Evolutionary conservation across 768 basidiomycete species (phyloP).

Genomic region (Suillus subaureus): DNA sequence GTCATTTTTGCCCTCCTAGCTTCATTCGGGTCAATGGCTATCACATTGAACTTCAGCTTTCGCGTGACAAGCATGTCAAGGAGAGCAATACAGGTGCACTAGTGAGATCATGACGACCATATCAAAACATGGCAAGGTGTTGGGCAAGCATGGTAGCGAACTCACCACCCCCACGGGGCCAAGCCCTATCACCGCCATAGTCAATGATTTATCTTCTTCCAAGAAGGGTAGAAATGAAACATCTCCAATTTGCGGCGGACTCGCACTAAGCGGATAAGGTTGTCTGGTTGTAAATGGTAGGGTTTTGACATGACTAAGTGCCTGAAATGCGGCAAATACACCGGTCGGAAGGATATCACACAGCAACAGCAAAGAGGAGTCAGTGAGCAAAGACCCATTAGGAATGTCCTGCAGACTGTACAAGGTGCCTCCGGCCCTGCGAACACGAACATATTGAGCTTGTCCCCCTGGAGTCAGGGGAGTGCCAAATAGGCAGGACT

Average conservation of each 20-base stretch:
- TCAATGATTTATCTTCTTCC: conserved; percentile 52
- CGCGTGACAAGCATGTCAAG: conserved; percentile 58
- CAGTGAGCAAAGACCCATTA: conserved; percentile 54
- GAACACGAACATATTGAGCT: conserved; percentile 78
- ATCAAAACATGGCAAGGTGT: background rate
- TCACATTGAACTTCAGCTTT: conserved; percentile 51
- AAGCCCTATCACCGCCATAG: conserved; percentile 70
- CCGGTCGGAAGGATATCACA: conserved; percentile 84
- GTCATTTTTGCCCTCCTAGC: conserved; percentile 60
- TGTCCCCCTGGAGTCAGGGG: conserved; percentile 71
- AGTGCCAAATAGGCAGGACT: conserved; percentile 66
- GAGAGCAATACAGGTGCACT: conserved; percentile 66
- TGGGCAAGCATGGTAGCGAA: conserved; percentile 7
- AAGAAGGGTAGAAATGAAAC: conserved; percentile 31
- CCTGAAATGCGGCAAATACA: conserved; percentile 74
- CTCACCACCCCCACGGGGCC: conserved; percentile 76
- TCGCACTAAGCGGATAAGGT: conserved; percentile 53
- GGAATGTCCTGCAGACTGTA: conserved; percentile 58
- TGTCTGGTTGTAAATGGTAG: conserved; percentile 57
- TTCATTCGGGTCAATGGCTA: conserved; percentile 66
- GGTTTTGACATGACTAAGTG: conserved; percentile 72
- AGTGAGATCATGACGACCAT: background rate
- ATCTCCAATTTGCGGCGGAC: conserved; percentile 10
- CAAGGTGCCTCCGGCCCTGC: conserved; percentile 78
- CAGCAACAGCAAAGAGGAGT: conserved; percentile 69